These are phyloP conservation scores for Medicago ruthenica DNA, from an alignment of 306 rosid species.

Conservation along the genomic window DNA sequence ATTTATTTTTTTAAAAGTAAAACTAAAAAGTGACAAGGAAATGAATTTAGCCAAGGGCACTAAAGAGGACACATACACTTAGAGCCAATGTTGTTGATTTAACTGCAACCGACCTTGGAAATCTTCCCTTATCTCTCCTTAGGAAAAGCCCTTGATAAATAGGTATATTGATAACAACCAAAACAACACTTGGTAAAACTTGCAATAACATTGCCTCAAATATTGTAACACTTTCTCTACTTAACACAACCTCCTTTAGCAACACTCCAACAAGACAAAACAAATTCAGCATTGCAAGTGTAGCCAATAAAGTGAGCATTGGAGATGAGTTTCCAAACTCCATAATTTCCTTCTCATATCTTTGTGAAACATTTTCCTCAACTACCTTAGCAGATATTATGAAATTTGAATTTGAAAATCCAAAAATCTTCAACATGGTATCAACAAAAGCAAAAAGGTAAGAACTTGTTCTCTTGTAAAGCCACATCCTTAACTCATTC, in stretches of 20 bases:
- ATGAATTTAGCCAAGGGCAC: neutral
- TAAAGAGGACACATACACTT: slow-evolving; percentile 23
- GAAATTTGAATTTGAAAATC: slow-evolving; percentile 50
- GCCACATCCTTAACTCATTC: slow-evolving; percentile 73
- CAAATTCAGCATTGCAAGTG: slow-evolving; percentile 63
- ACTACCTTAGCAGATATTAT: slow-evolving; percentile 61
- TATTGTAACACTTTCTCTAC: slow-evolving; percentile 30
- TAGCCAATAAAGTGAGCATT: slow-evolving; percentile 57
- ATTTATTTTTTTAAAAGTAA: too few species aligned
- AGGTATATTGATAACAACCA: slow-evolving; percentile 65
- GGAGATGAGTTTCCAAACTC: slow-evolving; percentile 74
- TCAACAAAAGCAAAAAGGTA: slow-evolving; percentile 48
- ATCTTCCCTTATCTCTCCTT: slow-evolving; percentile 66
- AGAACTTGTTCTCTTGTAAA: slow-evolving; percentile 73
- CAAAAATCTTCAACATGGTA: slow-evolving; percentile 37
- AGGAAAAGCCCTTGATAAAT: slow-evolving; percentile 66
- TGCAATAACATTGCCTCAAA: slow-evolving; percentile 55
- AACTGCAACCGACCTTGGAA: slow-evolving; percentile 52
- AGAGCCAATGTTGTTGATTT: slow-evolving; percentile 40
- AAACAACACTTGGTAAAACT: slow-evolving; percentile 56
- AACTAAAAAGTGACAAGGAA: too few species aligned
- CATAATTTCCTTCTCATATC: slow-evolving; percentile 62
- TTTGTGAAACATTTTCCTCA: slow-evolving; percentile 57
- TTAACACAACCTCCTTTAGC: slow-evolving; percentile 43
- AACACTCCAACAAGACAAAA: slow-evolving; percentile 56